Percentiles rank a stretch among this genome's conserved stretches.
Evolutionary conservation across 2,329 filamentous ascomycete species (phyloP).

Genomic region (Fusarium sp.): DNA sequence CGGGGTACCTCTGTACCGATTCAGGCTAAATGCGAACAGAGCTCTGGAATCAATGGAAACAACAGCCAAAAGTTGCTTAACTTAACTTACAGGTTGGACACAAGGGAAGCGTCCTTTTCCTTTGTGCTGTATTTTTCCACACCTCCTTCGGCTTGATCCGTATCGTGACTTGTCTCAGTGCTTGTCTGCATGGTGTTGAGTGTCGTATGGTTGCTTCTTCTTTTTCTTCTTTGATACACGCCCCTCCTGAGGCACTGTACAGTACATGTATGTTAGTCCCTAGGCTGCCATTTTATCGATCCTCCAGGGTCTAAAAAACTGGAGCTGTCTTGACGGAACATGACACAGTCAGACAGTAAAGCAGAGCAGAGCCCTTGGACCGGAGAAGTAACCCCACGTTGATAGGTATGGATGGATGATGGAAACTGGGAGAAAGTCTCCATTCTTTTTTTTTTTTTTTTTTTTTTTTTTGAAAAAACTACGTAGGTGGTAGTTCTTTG

Average conservation of each 20-base stretch:
- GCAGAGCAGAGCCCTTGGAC: background rate
- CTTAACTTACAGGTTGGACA: background rate
- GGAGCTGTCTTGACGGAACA: slow-evolving; percentile 11
- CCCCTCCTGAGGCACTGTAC: background rate
- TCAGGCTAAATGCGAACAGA: slow-evolving; percentile 40
- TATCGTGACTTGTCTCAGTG: slow-evolving; percentile 21
- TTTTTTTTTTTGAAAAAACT: background rate
- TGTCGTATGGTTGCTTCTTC: background rate
- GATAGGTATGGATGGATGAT: slow-evolving; percentile 9
- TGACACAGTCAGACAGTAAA: background rate
- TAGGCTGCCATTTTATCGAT: slow-evolving; percentile 17
- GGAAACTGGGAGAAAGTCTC: slow-evolving; percentile 22
- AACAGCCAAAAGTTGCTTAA: background rate
- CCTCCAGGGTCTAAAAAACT: slow-evolving; percentile 22
- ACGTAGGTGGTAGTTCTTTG: background rate
- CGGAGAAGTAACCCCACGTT: slow-evolving; percentile 24
- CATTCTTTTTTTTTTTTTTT: background rate
- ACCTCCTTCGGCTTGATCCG: slow-evolving; percentile 11
- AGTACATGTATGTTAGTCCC: background rate
- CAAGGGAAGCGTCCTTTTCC: background rate
- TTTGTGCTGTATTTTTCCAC: slow-evolving; percentile 10
- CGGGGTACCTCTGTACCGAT: slow-evolving; percentile 1
- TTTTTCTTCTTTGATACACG: slow-evolving; percentile 3
- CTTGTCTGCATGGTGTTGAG: slow-evolving; percentile 15
- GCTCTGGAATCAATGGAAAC: slow-evolving; percentile 5